phyloP scores from a whole-genome alignment of 768 basidiomycete genomes.

The Saitozyma sp. region DNA sequence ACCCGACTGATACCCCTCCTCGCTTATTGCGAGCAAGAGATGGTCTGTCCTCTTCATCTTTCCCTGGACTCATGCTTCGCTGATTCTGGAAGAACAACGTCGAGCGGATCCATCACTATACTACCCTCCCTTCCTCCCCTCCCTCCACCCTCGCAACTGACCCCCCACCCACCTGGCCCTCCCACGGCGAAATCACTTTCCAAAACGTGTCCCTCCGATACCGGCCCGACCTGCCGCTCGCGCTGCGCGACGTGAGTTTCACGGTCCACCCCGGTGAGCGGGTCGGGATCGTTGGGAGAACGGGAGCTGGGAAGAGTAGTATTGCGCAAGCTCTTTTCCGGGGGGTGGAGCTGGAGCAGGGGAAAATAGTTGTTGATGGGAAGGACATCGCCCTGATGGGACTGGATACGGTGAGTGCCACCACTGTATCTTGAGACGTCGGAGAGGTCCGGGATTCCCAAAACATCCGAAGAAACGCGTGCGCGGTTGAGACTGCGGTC shows the following conservation, averaged over 20 bases:
- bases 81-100: conserved; percentile 59
- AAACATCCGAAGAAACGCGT: no score
- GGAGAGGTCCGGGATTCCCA: no score
- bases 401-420: conserved; percentile 55
- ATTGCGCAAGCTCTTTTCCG: conserved; percentile 58
- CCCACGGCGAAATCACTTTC: conserved; percentile 71
- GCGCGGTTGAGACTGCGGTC: background rate
- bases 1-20: conserved; percentile 19
- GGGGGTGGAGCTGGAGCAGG: conserved; percentile 63
- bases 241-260: conserved; percentile 73
- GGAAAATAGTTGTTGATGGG: conserved; percentile 59
- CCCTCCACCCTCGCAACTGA: conserved; percentile 58
- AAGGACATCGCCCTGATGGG: conserved; percentile 58
- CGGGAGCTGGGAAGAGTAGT: conserved; percentile 61
- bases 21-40: conserved; percentile 34
- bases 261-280: conserved; percentile 74
- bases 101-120: conserved; percentile 76
- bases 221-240: conserved; percentile 73
- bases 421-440: no score
- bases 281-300: conserved; percentile 71
- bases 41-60: conserved; percentile 13
- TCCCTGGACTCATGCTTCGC: no score
- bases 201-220: conserved; percentile 64
- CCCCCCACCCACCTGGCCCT: conserved; percentile 66
- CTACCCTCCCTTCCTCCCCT: conserved; percentile 70